phyloP scores from a whole-genome alignment of 2,329 filamentous ascomycete genomes.

The Diaporthe aspalathi region DNA sequence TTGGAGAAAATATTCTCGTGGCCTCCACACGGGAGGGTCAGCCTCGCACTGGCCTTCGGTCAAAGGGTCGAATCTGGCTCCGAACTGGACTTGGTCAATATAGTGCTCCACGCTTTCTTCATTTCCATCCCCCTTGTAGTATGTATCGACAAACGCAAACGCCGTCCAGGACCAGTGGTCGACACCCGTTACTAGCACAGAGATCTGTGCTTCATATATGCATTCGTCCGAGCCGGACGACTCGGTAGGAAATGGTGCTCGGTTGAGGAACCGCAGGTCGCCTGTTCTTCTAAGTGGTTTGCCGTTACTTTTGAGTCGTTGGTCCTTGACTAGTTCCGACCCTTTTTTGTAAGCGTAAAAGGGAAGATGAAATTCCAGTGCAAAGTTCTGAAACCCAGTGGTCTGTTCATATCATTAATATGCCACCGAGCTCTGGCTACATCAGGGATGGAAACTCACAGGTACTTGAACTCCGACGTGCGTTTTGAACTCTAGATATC shows the following conservation, averaged over 20 bases:
- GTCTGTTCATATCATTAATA: neutral
- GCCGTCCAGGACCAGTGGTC: slow-evolving; percentile 18
- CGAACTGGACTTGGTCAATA: neutral
- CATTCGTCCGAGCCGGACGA: neutral
- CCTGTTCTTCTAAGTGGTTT: neutral
- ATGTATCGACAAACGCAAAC: neutral
- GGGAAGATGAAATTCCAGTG: neutral
- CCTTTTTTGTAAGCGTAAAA: slow-evolving; percentile 7
- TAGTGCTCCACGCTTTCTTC: neutral
- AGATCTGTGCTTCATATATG: slow-evolving; percentile 16
- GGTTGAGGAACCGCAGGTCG: neutral
- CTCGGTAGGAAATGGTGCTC: neutral
- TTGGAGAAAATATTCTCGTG: neutral
- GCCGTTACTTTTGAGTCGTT: neutral
- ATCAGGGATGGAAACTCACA: neutral
- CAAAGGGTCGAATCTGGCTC: neutral
- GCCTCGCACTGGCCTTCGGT: neutral
- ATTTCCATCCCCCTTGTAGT: neutral
- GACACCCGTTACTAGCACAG: neutral
- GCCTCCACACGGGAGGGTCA: neutral
- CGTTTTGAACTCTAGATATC: slow-evolving; percentile 7
- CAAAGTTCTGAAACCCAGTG: neutral
- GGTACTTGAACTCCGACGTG: neutral
- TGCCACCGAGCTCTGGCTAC: too few species aligned
- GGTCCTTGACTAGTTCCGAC: neutral